phyloP scores from a whole-genome alignment of 257 asterid species.

The Fraxinus quadrangulata region DNA sequence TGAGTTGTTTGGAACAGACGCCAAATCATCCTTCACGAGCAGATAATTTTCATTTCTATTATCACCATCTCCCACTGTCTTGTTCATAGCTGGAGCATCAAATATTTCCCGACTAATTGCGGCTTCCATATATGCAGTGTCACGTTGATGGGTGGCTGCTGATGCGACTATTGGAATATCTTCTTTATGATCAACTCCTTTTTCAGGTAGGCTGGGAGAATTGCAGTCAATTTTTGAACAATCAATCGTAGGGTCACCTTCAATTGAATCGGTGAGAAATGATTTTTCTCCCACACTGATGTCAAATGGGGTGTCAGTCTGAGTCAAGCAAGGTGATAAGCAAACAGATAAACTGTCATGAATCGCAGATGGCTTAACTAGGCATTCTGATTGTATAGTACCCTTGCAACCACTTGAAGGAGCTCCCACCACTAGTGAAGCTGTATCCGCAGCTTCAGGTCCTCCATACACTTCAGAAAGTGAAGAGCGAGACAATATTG shows the following conservation, averaged over 20 bases:
- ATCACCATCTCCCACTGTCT: slow-evolving; percentile 32
- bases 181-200: slow-evolving; percentile 39
- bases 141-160: slow-evolving; percentile 26
- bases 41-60: slow-evolving; percentile 14
- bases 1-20: slow-evolving; percentile 24
- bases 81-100: slow-evolving; percentile 28
- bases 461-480: slow-evolving; percentile 27
- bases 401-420: slow-evolving; percentile 5
- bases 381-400: slow-evolving; percentile 7
- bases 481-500: slow-evolving; percentile 32
- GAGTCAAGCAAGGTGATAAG: slow-evolving; percentile 20
- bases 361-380: slow-evolving; percentile 3
- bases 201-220: slow-evolving; percentile 29
- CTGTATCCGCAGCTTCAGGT: slow-evolving; percentile 12
- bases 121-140: slow-evolving; percentile 22
- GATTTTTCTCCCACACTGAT: slow-evolving; percentile 4
- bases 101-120: slow-evolving; percentile 27
- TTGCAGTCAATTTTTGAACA: slow-evolving; percentile 36
- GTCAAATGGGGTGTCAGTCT: slow-evolving; percentile 8
- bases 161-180: slow-evolving; percentile 31
- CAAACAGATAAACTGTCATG: slow-evolving; percentile 13
- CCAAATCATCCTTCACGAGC: slow-evolving; percentile 27
- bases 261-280: slow-evolving; percentile 30
- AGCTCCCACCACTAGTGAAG: slow-evolving; percentile 5
- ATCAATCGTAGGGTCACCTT: slow-evolving; percentile 31